A percentile compares a stretch with the other conserved stretches of the same genome.
Conservation (phyloP, 2,329 filamentous ascomycete species). For the Cercospora zeae-maydis region DNA sequence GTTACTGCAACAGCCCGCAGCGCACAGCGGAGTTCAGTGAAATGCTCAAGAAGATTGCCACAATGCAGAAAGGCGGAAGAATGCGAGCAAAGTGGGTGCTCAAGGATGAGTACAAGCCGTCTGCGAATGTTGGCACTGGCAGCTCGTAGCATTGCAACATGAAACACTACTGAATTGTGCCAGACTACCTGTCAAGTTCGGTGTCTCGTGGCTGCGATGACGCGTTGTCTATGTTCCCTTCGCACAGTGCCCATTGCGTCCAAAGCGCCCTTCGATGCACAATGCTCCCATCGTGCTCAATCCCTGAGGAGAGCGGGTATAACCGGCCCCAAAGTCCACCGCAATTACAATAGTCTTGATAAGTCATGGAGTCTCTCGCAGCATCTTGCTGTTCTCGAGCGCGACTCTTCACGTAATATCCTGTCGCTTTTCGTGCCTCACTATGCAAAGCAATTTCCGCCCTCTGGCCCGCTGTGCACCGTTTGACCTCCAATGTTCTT, state of each 20-base stretch:
- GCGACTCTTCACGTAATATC: not conserved
- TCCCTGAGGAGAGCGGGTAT: conserved; percentile 4
- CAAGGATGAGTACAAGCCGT: conserved; percentile 51
- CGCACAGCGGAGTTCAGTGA: conserved; percentile 76
- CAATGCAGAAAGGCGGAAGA: conserved; percentile 56
- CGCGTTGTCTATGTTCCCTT: not conserved
- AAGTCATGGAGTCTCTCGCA: not conserved
- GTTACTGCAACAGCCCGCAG: conserved; percentile 65
- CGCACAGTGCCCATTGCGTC: not conserved
- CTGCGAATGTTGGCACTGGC: not conserved
- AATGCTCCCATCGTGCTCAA: not conserved
- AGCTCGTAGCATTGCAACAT: not conserved
- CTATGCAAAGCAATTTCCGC: not conserved
- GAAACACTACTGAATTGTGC: not conserved
- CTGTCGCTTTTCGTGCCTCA: not conserved
- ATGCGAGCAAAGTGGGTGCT: conserved; percentile 56
- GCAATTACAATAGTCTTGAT: not conserved
- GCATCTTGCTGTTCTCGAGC: not conserved
- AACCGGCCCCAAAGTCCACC: not conserved
- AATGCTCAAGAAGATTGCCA: conserved; percentile 73
- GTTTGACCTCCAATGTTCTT: not conserved
- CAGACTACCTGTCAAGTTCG: not conserved
- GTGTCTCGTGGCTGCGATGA: not conserved
- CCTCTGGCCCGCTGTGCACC: not conserved
- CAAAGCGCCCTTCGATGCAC: not conserved